A percentile compares a stretch with the other conserved stretches of the same genome.
Conservation (phyloP, 2,329 filamentous ascomycete species). For the Cordyceps cicadae region DNA sequence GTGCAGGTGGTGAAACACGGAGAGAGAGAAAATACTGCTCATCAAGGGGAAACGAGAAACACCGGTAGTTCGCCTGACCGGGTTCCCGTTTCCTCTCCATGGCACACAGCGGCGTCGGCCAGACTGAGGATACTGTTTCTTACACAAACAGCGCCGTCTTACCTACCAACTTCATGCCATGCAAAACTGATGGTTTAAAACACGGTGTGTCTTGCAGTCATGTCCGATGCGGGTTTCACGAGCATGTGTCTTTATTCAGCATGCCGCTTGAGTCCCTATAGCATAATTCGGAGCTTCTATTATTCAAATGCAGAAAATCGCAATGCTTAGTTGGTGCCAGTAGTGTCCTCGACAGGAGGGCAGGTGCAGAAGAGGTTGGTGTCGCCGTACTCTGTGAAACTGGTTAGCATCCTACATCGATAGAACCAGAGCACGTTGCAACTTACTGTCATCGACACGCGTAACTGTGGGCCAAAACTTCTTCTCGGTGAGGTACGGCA, state of each 20-base stretch:
- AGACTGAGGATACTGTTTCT: background rate
- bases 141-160: background rate
- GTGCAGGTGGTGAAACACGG: background rate
- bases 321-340: conserved; percentile 18
- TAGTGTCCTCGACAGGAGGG: conserved; percentile 66
- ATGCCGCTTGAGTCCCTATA: conserved; percentile 9
- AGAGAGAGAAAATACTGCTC: background rate
- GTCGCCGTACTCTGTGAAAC: conserved; percentile 67
- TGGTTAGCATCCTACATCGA: conserved; percentile 5
- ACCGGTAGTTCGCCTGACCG: background rate
- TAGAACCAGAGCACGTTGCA: background rate
- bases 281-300: conserved; percentile 10
- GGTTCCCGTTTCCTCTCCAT: background rate
- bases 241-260: conserved; percentile 13
- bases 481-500: conserved; percentile 79
- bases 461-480: conserved; percentile 95
- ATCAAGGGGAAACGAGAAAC: background rate
- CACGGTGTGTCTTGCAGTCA: background rate
- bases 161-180: background rate
- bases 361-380: conserved; percentile 93
- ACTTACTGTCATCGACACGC: conserved; percentile 77
- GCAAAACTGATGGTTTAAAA: background rate
- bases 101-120: background rate
- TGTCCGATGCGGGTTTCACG: conserved; percentile 3
- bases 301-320: conserved; percentile 11